Base-by-base conservation (phyloP, 805 yeast species). In the Zygoascus tannicola region DNA sequence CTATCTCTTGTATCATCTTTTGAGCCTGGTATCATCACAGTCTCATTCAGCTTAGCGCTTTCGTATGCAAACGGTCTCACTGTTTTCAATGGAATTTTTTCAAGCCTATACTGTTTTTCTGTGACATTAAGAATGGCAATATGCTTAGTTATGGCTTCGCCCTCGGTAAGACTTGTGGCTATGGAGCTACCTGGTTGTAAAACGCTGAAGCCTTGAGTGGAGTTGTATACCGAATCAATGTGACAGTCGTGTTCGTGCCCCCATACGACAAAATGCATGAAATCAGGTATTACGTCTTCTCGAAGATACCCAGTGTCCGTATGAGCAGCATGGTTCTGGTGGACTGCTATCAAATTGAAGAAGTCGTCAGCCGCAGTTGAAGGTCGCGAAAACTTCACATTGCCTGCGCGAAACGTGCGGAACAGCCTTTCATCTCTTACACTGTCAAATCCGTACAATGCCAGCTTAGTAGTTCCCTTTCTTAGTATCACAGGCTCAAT, bases 231-330 rank as follows among this genome's bases (percentile, higher is more conserved):
- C 0, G 94, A 77, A 46, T 75, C 76, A 1, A 90, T 85, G 3
- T 80, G 71, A 56, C 97, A 86, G 58, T 92, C 97, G 62, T 92
- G 98, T 59, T 92, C 98, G 62, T 92, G 98, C 15, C 98, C 98
- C 98, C 98, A 92, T 1, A 88, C 65, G 0, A 92, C 80, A 45
- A 90, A 68, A 57, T 92, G 87, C 38, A 92, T 56, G 57, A 88
- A 87, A 5, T 71, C 67, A 0, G 97, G 98, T 20, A 92, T 64
- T 53, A 84, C 82, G 43, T 70, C 72, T 50, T 88, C 97, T 4
- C 97, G 97, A 3, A 92, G 67, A 51, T 82, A 82, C 3, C 85
- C 79, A 0, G 94, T 84, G 36, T 78, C 77, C 1, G 94, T 76
- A 55, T 88, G 88, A 4, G 81, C 77, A 2, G 79, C 73, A 49